Percentiles rank a stretch among this genome's conserved stretches.
Conservation (phyloP, 2,329 filamentous ascomycete species). For the Fusarium marasasianum region DNA sequence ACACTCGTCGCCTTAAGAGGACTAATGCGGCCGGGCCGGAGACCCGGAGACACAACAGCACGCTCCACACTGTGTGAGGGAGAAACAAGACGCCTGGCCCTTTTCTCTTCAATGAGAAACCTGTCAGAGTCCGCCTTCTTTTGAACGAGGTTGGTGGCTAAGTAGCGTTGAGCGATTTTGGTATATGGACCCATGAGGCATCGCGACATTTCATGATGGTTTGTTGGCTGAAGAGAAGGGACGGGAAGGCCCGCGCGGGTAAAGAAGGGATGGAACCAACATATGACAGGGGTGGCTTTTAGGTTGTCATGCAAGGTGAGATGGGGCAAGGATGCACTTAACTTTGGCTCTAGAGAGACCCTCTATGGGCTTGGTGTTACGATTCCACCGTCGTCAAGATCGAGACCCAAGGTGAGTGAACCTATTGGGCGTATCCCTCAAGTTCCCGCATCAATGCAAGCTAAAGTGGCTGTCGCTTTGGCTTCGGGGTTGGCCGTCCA, state of each 20-base stretch:
- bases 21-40: slow-evolving; percentile 36
- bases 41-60: slow-evolving; percentile 16
- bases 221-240: slow-evolving; percentile 20
- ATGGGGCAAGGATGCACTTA: slow-evolving; percentile 1
- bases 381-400: neutral
- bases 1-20: slow-evolving; percentile 32
- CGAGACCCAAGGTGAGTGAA: neutral
- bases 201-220: slow-evolving; percentile 2
- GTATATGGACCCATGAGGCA: neutral
- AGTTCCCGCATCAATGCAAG: neutral
- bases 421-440: neutral
- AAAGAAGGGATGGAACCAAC: slow-evolving; percentile 29
- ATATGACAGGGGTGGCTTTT: slow-evolving; percentile 17
- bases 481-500: neutral
- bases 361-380: neutral
- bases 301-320: neutral
- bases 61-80: slow-evolving; percentile 31
- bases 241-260: slow-evolving; percentile 36
- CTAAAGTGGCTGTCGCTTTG: neutral
- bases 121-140: neutral
- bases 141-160: neutral
- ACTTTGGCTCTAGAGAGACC: neutral
- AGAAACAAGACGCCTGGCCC: neutral
- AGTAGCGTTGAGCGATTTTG: neutral
- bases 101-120: neutral